These are phyloP conservation scores for Phaeosphaeriaceae sp. DNA, from an alignment of 2,329 filamentous ascomycete species.

Conservation along the genomic window DNA sequence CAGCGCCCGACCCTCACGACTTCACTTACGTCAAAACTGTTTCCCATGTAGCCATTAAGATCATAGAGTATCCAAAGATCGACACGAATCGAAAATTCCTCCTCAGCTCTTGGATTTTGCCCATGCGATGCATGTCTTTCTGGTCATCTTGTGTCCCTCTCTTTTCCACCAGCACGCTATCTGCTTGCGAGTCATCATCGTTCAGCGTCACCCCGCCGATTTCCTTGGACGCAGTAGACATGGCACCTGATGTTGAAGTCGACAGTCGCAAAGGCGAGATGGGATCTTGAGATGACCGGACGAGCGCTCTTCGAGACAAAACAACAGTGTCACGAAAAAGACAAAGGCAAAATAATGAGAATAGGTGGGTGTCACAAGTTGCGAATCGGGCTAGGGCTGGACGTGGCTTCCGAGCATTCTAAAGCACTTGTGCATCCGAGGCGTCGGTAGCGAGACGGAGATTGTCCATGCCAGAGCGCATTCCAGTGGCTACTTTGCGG, in stretches of 20 bases:
- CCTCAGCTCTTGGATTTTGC: slow-evolving; percentile 34
- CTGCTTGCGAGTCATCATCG: slow-evolving; percentile 17
- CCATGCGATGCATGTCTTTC: slow-evolving; percentile 38
- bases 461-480: background rate
- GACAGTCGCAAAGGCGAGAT: background rate
- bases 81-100: slow-evolving; percentile 36
- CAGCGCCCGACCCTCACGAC: too few species aligned
- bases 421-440: background rate
- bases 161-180: slow-evolving; percentile 19
- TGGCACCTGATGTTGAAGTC: background rate
- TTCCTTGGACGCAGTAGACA: slow-evolving; percentile 8
- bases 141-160: slow-evolving; percentile 27
- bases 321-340: background rate
- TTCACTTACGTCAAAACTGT: slow-evolving; percentile 22
- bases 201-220: slow-evolving; percentile 4
- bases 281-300: background rate
- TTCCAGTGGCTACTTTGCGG: background rate
- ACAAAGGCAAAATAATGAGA: background rate
- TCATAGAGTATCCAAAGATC: slow-evolving; percentile 35
- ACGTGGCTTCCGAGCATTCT: background rate
- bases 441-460: slow-evolving; percentile 1
- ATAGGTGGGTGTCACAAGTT: background rate
- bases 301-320: background rate
- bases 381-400: background rate
- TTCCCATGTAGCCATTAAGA: slow-evolving; percentile 40